Percentiles rank a stretch among this genome's conserved stretches.
phyloP scores from a whole-genome alignment of 306 rosid species.

The Ceratonia siliqua region DNA sequence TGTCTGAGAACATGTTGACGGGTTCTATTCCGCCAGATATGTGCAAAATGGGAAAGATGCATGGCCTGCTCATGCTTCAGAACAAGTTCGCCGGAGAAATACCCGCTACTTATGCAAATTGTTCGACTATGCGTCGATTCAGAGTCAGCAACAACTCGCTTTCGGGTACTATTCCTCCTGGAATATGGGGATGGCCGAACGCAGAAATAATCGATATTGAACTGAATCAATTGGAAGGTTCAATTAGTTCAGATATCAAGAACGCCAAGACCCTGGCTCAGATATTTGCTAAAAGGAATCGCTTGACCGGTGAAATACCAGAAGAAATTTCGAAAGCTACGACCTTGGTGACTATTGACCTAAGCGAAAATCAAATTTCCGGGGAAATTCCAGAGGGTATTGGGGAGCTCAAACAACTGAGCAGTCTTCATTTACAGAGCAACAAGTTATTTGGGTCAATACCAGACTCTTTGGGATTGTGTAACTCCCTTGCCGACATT shows the following conservation, averaged over 20 bases:
- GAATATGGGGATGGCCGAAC: slow-evolving; percentile 80
- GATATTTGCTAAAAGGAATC: slow-evolving; percentile 50
- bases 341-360: slow-evolving; percentile 47
- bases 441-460: slow-evolving; percentile 64
- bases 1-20: slow-evolving; percentile 65
- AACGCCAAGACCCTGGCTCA: slow-evolving; percentile 51
- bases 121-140: slow-evolving; percentile 53
- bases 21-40: slow-evolving; percentile 84
- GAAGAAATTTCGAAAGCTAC: slow-evolving; percentile 56
- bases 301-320: slow-evolving; percentile 64
- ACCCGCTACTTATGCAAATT: slow-evolving; percentile 61
- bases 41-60: slow-evolving; percentile 77
- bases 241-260: slow-evolving; percentile 55
- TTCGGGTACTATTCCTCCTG: slow-evolving; percentile 62
- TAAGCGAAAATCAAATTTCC: slow-evolving; percentile 60
- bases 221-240: slow-evolving; percentile 62
- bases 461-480: slow-evolving; percentile 64
- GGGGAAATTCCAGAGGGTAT: slow-evolving; percentile 61
- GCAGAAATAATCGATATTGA: slow-evolving; percentile 60
- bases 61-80: slow-evolving; percentile 52
- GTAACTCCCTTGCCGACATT: slow-evolving; percentile 48
- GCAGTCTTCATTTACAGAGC: slow-evolving; percentile 56
- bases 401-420: slow-evolving; percentile 55
- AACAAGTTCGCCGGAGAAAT: slow-evolving; percentile 80
- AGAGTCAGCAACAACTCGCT: slow-evolving; percentile 78